phyloP scores from a whole-genome alignment of 345 rosid genomes.

The Rhizophora mangle region DNA sequence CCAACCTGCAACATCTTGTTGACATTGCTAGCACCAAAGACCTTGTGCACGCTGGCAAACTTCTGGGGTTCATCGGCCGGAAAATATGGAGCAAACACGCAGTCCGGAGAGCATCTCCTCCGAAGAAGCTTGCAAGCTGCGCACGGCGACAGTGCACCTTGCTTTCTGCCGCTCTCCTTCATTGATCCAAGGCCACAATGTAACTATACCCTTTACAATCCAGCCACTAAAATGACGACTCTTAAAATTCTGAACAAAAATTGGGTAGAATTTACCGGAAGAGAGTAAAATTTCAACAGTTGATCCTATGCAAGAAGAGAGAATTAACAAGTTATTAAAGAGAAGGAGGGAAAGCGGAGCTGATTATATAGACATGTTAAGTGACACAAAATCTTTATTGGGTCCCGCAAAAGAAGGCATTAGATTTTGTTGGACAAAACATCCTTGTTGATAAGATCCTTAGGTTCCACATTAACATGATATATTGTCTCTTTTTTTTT shows the following conservation, averaged over 20 bases:
- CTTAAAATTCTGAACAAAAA: too few species aligned
- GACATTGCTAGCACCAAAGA: slow-evolving; percentile 97
- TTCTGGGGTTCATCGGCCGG: slow-evolving; percentile 85
- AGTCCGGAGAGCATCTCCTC: slow-evolving; percentile 71
- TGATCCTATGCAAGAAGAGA: too few species aligned
- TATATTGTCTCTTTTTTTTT: slow-evolving; percentile 11
- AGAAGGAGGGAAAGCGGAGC: neutral
- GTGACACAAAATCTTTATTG: slow-evolving; percentile 40
- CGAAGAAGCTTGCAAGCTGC: slow-evolving; percentile 92
- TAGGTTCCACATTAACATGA: slow-evolving; percentile 22
- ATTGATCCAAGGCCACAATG: slow-evolving; percentile 8
- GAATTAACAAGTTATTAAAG: neutral
- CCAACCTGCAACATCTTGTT: slow-evolving; percentile 94
- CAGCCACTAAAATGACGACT: too few species aligned
- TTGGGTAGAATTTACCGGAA: too few species aligned
- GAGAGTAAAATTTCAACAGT: neutral
- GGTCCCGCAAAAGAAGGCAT: slow-evolving; percentile 38
- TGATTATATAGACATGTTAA: slow-evolving; percentile 37
- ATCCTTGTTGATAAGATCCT: slow-evolving; percentile 40
- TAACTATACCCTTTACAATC: too few species aligned
- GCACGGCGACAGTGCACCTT: slow-evolving; percentile 68
- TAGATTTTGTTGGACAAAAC: slow-evolving; percentile 55
- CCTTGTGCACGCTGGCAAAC: slow-evolving; percentile 82
- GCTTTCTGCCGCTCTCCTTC: slow-evolving; percentile 52
- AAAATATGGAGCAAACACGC: slow-evolving; percentile 86